A percentile compares a stretch with the other conserved stretches of the same genome.
phyloP scores from a whole-genome alignment of 305 asterid genomes.

The Fraxinus platypoda region DNA sequence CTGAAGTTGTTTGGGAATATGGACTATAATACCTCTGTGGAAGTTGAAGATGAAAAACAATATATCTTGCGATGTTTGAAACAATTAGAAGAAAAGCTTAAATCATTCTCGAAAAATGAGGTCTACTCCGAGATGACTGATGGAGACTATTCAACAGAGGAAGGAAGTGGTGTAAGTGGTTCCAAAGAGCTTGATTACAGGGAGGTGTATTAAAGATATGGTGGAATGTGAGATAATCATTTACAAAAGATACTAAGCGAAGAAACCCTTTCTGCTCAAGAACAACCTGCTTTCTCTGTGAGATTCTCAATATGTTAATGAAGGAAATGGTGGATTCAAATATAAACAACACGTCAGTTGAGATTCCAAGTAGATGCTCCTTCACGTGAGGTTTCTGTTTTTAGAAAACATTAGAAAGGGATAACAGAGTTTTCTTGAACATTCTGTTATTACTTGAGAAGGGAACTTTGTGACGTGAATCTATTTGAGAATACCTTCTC shows the following conservation, averaged over 20 bases:
- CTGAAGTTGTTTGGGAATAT: conserved; percentile 16
- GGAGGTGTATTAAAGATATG: conserved; percentile 23
- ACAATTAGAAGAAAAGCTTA: conserved; percentile 46
- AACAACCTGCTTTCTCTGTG: conserved; percentile 9
- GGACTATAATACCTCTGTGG: conserved; percentile 3
- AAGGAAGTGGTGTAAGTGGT: conserved; percentile 24
- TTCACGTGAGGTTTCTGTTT: conserved; percentile 40
- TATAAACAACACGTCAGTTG: not conserved
- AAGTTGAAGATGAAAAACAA: conserved; percentile 42
- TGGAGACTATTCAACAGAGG: conserved; percentile 26
- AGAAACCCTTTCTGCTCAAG: conserved; percentile 21
- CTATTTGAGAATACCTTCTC: conserved; percentile 44
- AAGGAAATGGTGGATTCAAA: conserved; percentile 17
- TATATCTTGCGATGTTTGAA: conserved; percentile 35
- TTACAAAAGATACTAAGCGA: conserved; percentile 7
- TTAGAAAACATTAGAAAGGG: conserved; percentile 44
- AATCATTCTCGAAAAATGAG: conserved; percentile 25
- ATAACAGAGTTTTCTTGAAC: conserved; percentile 43
- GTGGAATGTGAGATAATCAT: conserved; percentile 22
- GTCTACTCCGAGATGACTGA: conserved; percentile 13
- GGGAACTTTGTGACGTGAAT: conserved; percentile 45
- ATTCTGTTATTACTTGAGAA: conserved; percentile 42
- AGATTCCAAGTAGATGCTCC: conserved; percentile 34
- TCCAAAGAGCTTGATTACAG: conserved; percentile 15
- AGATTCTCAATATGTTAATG: conserved; percentile 17